Evolutionary conservation across 225 moss, liverwort and hornwort species (phyloP), one percentile per base, ranked within the genome.

Genomic region (Straminergon stramineum): DNA sequence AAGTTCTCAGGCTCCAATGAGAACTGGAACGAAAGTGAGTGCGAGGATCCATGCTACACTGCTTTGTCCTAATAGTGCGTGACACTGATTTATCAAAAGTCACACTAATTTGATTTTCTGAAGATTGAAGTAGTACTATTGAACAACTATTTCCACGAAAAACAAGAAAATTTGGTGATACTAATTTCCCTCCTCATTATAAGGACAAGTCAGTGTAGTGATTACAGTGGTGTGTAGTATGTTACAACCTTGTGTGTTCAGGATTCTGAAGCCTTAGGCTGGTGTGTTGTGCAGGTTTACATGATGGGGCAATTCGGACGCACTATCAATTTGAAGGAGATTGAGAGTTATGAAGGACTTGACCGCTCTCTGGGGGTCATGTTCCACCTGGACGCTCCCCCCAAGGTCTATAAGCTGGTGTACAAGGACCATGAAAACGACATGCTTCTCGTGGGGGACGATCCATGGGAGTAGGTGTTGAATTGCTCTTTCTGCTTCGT

Each of bases 11-110:
- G 91, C 86, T 43, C 94, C 95, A 52, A 79, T 95, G 70, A 90
- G 95, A 61, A 95, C 84, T 75, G 95, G 89, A 41, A 96, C 93
- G 10, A 97, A 97, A 94, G 96, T 97, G 85, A 91, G 78, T n/a
- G 41, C 28, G 43, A 68, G 18, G 41, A 52, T 69, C 23, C n/a
- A 26, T 24, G 15, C 14, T 24, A 13, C 39, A 70, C n/a, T n/a
- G 24, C 7, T 39, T 71, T 71, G 39, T 39, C 8, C 7, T 70
- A 23, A 35, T 41, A 13, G 24, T 70, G 24, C 39, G 39, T 24
- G 39, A 70, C 70, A 70, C 41, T 14, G 41, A 70, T 41, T n/a
- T 41, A 26, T 5, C 41, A 21, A 71, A 41, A 41, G 34, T 17
- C 20, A 41, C 41, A 71, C 41, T 41, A 14, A 41, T 70, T 71